Percentiles rank a stretch among this genome's conserved stretches.
These are phyloP conservation scores for Salix purpurea DNA, from an alignment of 345 rosid species.

Conservation along the genomic window DNA sequence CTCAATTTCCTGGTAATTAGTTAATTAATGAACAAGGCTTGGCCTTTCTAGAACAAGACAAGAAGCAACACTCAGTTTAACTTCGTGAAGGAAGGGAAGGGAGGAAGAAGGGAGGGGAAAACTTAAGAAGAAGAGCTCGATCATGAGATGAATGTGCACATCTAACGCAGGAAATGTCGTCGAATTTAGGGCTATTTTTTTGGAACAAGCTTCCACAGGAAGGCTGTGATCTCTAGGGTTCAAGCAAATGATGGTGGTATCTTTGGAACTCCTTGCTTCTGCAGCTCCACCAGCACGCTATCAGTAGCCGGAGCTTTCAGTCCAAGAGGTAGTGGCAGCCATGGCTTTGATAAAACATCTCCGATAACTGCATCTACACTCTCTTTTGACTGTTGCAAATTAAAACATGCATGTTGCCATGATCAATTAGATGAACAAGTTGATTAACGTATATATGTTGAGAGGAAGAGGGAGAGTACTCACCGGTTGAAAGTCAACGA, in stretches of 20 bases:
- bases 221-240: neutral
- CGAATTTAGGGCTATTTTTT: conserved; percentile 22
- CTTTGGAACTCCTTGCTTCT: conserved; percentile 58
- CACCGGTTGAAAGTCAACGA: conserved; percentile 64
- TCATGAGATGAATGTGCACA: conserved; percentile 11
- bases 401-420: neutral
- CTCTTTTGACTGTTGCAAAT: conserved; percentile 52
- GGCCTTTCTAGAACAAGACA: conserved; percentile 10
- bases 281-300: conserved; percentile 63
- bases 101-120: neutral
- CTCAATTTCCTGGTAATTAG: neutral
- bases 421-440: neutral
- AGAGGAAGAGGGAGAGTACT: conserved; percentile 15
- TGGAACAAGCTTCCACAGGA: neutral
- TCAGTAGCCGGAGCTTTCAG: conserved; percentile 69
- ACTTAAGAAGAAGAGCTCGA: conserved; percentile 2
- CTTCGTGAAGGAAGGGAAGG: neutral
- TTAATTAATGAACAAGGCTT: conserved; percentile 1
- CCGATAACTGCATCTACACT: conserved; percentile 64
- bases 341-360: conserved; percentile 74
- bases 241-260: conserved; percentile 56
- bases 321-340: conserved; percentile 81
- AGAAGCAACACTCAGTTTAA: neutral
- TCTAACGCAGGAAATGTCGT: conserved; percentile 17
- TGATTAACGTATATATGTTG: neutral